Evolutionary conservation across 305 asterid genomes (phyloP), one percentile per base, ranked within the genome.

Genomic region (Solanum aculeatissimum): DNA sequence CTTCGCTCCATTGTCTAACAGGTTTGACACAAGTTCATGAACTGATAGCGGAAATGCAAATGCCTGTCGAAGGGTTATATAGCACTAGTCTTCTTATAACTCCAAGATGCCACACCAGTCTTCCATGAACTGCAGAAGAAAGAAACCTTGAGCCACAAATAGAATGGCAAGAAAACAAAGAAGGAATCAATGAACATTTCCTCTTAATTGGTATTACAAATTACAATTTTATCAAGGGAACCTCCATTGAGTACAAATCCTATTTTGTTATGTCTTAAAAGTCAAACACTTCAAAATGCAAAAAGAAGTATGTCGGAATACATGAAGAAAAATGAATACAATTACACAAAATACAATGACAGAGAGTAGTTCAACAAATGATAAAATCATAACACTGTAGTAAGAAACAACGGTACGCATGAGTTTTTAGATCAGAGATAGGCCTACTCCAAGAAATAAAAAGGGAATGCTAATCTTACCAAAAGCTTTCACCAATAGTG

Each of bases 1-100:
- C 89, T 86, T 68, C 78, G 89, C 87, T 88, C 91, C 99, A 94
- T 96, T 23, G 9, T 89, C 89, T 83, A 71, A 47, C 83, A 83
- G 78, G 47, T 35, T 66, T 23, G 40, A 60, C 57, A 87, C 53
- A 81, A 75, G 81, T 75, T 87, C 78, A 42, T 87, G 80, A 85
- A 58, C 86, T 68, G 49, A 18, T 40, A 75, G 25, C 63, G 82
- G 71, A 47, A 69, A 47, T 35, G 58, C 35, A 84, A 65, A 74
- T 57, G 68, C 65, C 68, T 78, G 32, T 51, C 2, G 6, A 77
- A 45, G 38, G 38, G 29, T 43, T 12, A 38, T 87, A 29, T 84
- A 75, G 81, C 69, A 32, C 88, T 65, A 85, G 32, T n/a, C 82
- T 55, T 54, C 40, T 43, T 78, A 32, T 18, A 78, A 19, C 51